Evolutionary conservation across 768 basidiomycete genomes (phyloP).

Genomic region (Mycena haematopus): DNA sequence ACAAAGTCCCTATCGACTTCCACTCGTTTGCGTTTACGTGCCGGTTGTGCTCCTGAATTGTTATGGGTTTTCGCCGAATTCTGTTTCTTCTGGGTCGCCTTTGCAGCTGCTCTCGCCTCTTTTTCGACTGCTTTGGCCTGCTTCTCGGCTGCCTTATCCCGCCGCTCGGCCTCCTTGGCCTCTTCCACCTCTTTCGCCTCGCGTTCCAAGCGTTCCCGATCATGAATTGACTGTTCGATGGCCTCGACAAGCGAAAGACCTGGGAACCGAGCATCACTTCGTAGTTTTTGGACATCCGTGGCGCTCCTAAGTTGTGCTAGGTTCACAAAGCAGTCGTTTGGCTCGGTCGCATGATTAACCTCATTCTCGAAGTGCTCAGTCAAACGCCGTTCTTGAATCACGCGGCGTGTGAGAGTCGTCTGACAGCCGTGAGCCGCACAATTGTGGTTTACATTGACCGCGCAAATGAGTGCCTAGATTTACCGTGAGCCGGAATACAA

Average conservation of each 20-base stretch:
- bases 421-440: constrained; percentile 3
- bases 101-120: neutral
- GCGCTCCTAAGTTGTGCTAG: neutral
- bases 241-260: neutral
- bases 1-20: neutral
- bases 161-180: neutral
- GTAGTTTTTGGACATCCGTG: neutral
- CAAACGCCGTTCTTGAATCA: neutral
- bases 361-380: neutral
- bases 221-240: neutral
- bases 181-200: neutral
- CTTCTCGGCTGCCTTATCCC: neutral
- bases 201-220: neutral
- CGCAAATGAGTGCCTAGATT: neutral
- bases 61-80: neutral
- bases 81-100: neutral
- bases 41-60: neutral
- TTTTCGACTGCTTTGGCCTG: neutral
- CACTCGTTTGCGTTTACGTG: neutral
- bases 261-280: neutral
- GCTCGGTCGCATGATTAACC: neutral
- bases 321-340: neutral
- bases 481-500: neutral
- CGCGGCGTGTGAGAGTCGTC: neutral
- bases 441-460: constrained; percentile 1